phyloP scores from a whole-genome alignment of 208 protist genomes.

The Acanthamoeba lenticulata region DNA sequence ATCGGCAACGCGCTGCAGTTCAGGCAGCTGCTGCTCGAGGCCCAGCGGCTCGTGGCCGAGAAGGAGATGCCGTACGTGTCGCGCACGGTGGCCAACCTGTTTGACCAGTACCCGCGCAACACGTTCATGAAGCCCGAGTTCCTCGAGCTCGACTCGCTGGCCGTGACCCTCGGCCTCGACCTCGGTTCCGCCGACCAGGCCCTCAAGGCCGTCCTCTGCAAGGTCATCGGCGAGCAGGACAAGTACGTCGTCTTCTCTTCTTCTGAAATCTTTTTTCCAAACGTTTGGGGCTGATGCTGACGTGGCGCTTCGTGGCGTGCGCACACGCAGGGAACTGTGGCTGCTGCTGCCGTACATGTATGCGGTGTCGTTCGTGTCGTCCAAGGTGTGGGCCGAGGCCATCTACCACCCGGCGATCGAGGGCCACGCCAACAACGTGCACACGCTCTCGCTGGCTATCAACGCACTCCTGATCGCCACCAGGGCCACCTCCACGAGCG shows the following conservation, averaged over 20 bases:
- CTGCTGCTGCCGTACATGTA: constrained; percentile 24
- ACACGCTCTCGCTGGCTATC: constrained; percentile 40
- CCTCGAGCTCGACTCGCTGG: constrained; percentile 26
- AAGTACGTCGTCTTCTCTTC: not conserved
- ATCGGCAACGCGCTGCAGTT: constrained; percentile 58
- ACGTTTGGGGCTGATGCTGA: not conserved
- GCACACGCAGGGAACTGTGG: constrained; percentile 22
- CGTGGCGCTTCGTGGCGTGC: not conserved
- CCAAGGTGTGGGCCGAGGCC: constrained; percentile 38
- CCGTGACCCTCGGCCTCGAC: not conserved
- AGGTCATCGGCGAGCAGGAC: constrained; percentile 4
- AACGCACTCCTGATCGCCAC: not conserved
- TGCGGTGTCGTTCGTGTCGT: constrained; percentile 24
- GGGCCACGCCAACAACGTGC: constrained; percentile 1
- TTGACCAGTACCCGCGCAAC: constrained; percentile 42
- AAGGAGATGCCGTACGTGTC: not conserved
- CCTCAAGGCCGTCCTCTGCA: constrained; percentile 55
- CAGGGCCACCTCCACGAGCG: not conserved
- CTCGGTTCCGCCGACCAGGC: constrained; percentile 41
- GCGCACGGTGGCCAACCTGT: not conserved
- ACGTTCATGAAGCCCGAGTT: constrained; percentile 62
- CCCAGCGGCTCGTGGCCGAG: not conserved
- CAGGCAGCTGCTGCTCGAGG: constrained; percentile 55
- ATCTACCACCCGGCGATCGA: constrained; percentile 25
- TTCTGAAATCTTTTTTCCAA: not conserved